Evolutionary conservation across 345 rosid species (phyloP).

Genomic region (Euphorbia lathyris): DNA sequence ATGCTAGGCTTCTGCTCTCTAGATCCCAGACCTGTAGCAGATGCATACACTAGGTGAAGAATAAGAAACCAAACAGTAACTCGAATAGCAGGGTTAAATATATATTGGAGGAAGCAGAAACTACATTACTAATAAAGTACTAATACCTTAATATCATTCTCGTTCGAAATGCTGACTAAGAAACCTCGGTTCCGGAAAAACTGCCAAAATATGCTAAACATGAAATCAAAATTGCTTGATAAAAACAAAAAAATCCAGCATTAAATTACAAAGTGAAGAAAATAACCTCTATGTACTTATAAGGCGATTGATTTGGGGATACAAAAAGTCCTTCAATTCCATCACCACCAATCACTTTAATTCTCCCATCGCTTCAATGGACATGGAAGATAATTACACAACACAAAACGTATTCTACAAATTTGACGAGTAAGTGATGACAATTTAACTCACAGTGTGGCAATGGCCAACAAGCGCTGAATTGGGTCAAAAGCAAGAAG

Average conservation of each 20-base stretch:
- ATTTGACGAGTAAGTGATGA: neutral
- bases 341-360: slow-evolving; percentile 81
- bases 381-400: neutral
- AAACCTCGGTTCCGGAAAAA: slow-evolving; percentile 78
- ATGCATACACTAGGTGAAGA: neutral
- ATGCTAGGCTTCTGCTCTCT: slow-evolving; percentile 50
- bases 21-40: slow-evolving; percentile 71
- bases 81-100: neutral
- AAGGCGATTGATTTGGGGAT: slow-evolving; percentile 65
- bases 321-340: slow-evolving; percentile 72
- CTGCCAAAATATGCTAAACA: slow-evolving; percentile 36
- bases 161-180: slow-evolving; percentile 60
- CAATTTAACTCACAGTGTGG: slow-evolving; percentile 59
- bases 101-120: neutral
- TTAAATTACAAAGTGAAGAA: neutral
- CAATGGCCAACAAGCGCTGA: slow-evolving; percentile 76
- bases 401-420: neutral
- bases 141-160: slow-evolving; percentile 74
- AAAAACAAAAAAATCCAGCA: neutral
- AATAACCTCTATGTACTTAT: slow-evolving; percentile 57
- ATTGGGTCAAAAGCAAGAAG: slow-evolving; percentile 72
- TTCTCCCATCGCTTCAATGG: slow-evolving; percentile 71
- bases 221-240: neutral
- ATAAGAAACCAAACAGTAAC: neutral
- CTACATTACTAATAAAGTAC: neutral